Evolutionary conservation across 1,284 basidiomycete species (phyloP).

Genomic region (Acaromyces ingoldii): DNA sequence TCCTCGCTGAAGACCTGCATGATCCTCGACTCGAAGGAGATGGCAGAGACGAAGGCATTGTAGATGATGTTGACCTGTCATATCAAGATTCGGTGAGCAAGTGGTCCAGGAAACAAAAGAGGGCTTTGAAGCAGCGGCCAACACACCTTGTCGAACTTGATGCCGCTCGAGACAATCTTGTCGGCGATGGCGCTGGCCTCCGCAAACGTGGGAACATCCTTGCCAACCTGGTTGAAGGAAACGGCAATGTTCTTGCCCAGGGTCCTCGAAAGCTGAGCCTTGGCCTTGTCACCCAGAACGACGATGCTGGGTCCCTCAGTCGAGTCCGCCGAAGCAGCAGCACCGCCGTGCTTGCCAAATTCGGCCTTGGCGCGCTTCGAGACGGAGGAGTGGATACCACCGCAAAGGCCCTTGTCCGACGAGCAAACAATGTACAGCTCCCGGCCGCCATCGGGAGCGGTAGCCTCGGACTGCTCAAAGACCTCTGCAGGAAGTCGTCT

Average conservation of each 20-base stretch:
- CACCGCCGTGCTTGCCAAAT: conserved; percentile 12
- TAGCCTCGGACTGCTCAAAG: conserved; percentile 47
- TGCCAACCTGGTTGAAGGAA: conserved; percentile 95
- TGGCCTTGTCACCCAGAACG: conserved; percentile 93
- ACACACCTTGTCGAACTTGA: conserved; percentile 71
- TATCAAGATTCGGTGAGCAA: too few species aligned
- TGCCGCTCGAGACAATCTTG: conserved; percentile 77
- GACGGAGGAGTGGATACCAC: conserved; percentile 98
- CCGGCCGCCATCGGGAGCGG: conserved; percentile 37
- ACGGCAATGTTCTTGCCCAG: conserved; percentile 68
- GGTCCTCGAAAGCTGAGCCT: conserved; percentile 75
- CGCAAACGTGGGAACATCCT: conserved; percentile 92
- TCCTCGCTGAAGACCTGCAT: conserved; percentile 61
- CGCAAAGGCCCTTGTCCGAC: conserved; percentile 98
- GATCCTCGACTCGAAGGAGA: conserved; percentile 79
- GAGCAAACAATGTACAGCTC: conserved; percentile 75
- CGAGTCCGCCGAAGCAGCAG: conserved; percentile 10
- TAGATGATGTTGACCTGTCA: conserved; percentile 67
- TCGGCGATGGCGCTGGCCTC: conserved; percentile 92
- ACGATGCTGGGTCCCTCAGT: conserved; percentile 33
- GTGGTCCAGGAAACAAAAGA: too few species aligned
- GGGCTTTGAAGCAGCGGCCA: too few species aligned
- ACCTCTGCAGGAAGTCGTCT: conserved; percentile 26
- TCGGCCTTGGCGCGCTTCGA: conserved; percentile 78
- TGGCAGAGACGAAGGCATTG: conserved; percentile 91